Base-by-base conservation (phyloP, 805 yeast species). In the Wickerhamiella brachini region DNA sequence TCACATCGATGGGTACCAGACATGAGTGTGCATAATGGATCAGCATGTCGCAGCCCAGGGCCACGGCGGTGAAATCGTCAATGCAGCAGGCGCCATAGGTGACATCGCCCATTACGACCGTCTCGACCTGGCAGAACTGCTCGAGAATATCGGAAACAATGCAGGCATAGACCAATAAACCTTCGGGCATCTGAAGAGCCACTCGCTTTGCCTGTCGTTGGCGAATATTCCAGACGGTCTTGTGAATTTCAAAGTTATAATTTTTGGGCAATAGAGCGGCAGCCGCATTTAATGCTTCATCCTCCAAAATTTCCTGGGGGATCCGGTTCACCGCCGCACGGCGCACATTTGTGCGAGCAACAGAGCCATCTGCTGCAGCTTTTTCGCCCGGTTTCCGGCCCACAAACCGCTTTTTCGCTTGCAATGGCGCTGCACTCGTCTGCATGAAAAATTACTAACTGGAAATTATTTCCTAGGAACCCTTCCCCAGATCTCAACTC, bases 71-170 rank as follows among this genome's bases (percentile, higher is more conserved):
- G 63, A 74, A 93, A 63, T 93, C 98, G 65, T 93, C 98, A 45
- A 93, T 88, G 68, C 98, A 93, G 65, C 98, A 93, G 0, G 98
- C 98, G 44, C 98, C 98, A 62, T 93, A 93, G 0, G 97, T 86
- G 0, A 93, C 98, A 65, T 93, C 98, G 1, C 98, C 98, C 98
- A 93, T 93, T 2, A 90, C 93, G 1, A 93, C 72, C 0, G 89
- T 85, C 62, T 89, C 95, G 49, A 83, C 87, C 2, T 70, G 67
- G 64, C 97, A 89, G 59, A 93, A 90, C 65, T 89, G 95, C 62
- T 87, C 95, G 37, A 93, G 64, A 22, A 93, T 90, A 67, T 93
- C 98, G 3, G 95, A 76, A n/a, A 93, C 78, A 39, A 93, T 76
- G 54, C 95, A 73, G 0, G 97, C 81, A 63, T 89, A 93, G 1